Conservation (phyloP, 2,329 filamentous ascomycete species). For the Pleurostoma richardsiae region DNA sequence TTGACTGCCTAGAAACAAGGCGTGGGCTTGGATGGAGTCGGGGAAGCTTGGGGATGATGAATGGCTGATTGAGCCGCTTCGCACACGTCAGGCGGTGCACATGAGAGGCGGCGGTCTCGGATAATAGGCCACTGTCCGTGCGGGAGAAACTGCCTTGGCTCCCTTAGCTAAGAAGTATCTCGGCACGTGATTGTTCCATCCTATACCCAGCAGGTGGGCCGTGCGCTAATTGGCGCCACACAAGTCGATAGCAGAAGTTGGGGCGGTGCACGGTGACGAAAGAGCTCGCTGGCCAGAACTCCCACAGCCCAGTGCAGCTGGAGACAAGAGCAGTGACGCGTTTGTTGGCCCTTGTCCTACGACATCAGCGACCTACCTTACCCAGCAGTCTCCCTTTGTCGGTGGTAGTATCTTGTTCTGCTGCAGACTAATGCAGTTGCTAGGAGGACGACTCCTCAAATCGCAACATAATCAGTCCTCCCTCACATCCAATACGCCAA, state of each 20-base stretch:
- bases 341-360: too few species aligned
- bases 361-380: too few species aligned
- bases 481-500: constrained; percentile 5
- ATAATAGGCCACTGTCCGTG: background rate
- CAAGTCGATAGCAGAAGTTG: background rate
- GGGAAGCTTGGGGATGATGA: background rate
- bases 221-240: too few species aligned
- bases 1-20: background rate
- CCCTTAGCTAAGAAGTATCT: too few species aligned
- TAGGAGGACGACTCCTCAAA: too few species aligned
- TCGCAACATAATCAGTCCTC: background rate
- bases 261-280: background rate
- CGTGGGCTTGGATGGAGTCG: background rate
- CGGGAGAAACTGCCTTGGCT: too few species aligned
- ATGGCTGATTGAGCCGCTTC: background rate
- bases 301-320: background rate
- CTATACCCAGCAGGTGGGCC: too few species aligned
- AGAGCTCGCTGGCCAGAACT: background rate
- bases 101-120: background rate
- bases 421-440: too few species aligned
- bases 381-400: too few species aligned
- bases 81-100: constrained; percentile 1
- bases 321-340: background rate
- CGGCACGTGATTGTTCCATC: too few species aligned
- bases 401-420: too few species aligned